phyloP scores from a whole-genome alignment of 768 basidiomycete species.

The Hirschioporus abietinus region DNA sequence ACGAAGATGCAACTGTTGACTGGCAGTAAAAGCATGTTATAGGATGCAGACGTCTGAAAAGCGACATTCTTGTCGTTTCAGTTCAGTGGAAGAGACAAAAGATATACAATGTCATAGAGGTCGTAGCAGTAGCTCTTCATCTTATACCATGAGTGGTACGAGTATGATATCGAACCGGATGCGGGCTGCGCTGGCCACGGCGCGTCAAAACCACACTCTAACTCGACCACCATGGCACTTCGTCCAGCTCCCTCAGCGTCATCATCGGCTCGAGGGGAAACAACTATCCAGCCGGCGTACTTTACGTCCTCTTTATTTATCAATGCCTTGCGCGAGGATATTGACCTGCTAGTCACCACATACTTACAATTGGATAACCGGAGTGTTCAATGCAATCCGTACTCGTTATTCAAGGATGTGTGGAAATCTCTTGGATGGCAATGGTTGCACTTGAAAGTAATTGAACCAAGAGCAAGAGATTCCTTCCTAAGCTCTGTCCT shows the following conservation, averaged over 20 bases:
- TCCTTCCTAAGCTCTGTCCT: conserved; percentile 53
- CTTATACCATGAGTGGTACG: too few relatives aligned
- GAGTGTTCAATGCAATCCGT: conserved; percentile 38
- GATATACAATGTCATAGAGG: background rate
- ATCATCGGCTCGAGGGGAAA: conserved; percentile 42
- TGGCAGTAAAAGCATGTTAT: conserved; percentile 73
- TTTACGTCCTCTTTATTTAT: conserved; percentile 78
- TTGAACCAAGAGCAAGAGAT: conserved; percentile 62
- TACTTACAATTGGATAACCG: conserved; percentile 38
- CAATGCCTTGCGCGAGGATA: conserved; percentile 57
- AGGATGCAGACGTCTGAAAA: conserved; percentile 51
- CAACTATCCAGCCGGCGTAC: conserved; percentile 66
- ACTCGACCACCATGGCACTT: conserved; percentile 29
- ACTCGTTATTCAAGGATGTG: conserved; percentile 62
- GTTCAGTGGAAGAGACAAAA: background rate
- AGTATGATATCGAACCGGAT: too few relatives aligned
- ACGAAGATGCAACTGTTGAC: conserved; percentile 29
- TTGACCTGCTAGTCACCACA: conserved; percentile 43
- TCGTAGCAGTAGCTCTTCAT: background rate
- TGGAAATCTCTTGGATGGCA: conserved; percentile 70
- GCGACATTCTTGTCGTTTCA: conserved; percentile 11
- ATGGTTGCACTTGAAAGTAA: conserved; percentile 70
- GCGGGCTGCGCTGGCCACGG: conserved; percentile 3
- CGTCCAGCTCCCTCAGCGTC: conserved; percentile 48
- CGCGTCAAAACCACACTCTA: background rate